These are phyloP conservation scores for Canavalia gladiata DNA, from an alignment of 306 rosid genomes.

Conservation along the genomic window DNA sequence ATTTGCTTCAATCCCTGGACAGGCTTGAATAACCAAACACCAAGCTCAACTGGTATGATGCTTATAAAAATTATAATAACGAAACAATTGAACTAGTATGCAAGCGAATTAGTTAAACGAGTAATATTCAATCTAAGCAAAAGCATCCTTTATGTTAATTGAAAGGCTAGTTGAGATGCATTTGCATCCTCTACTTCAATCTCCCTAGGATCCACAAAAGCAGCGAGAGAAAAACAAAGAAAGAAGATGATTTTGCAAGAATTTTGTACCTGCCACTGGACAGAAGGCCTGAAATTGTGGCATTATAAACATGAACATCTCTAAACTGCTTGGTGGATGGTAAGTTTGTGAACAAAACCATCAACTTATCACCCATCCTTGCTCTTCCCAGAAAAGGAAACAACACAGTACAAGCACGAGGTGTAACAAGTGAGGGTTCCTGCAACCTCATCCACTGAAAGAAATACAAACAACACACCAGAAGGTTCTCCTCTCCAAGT, in stretches of 20 bases:
- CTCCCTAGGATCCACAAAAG: neutral
- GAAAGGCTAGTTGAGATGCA: neutral
- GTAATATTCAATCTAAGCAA: conserved; percentile 8
- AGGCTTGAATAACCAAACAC: neutral
- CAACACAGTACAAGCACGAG: conserved; percentile 72
- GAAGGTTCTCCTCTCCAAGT: conserved; percentile 67
- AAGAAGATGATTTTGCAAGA: conserved; percentile 32
- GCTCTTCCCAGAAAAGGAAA: conserved; percentile 87
- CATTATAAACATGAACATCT: conserved; percentile 82
- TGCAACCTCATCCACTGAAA: conserved; percentile 94
- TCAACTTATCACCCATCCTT: conserved; percentile 73
- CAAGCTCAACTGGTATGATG: neutral
- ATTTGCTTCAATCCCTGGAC: conserved; percentile 22
- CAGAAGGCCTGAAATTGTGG: conserved; percentile 81
- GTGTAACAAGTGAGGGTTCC: conserved; percentile 74
- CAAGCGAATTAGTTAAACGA: neutral
- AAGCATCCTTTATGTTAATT: no score
- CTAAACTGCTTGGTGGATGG: conserved; percentile 68
- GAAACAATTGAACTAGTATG: neutral
- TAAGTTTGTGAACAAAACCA: conserved; percentile 71
- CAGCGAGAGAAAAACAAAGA: conserved; percentile 29
- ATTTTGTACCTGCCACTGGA: conserved; percentile 65
- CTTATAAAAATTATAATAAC: neutral
- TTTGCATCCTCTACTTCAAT: neutral
- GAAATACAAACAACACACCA: conserved; percentile 73